Conservation (phyloP, 75 land plant species). For the Picea glauca region DNA sequence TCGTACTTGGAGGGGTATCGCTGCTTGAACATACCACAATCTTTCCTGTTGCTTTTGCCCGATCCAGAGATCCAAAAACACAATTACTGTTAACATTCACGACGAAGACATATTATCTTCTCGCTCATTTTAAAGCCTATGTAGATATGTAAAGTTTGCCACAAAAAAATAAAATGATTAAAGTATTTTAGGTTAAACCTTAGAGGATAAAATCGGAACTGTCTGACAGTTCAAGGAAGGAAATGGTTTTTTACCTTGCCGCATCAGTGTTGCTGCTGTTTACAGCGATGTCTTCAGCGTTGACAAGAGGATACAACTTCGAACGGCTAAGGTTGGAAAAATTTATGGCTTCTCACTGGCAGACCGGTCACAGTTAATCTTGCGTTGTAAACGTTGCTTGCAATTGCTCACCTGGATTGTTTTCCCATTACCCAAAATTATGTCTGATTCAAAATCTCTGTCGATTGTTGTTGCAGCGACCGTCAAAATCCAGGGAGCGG, state of each 20-base stretch:
- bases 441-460: conserved; percentile 47
- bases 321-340: conserved; percentile 40
- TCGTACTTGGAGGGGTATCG: conserved; percentile 23
- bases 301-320: conserved; percentile 49
- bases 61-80: conserved; percentile 55
- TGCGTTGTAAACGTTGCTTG: not conserved
- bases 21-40: conserved; percentile 52
- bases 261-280: conserved; percentile 33
- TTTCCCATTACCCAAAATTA: conserved; percentile 45
- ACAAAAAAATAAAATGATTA: no score
- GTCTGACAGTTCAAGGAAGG: no score
- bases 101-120: not conserved
- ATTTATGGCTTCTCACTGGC: conserved; percentile 52
- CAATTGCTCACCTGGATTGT: conserved; percentile 36
- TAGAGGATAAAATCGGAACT: no score
- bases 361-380: no score
- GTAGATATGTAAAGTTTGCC: no score
- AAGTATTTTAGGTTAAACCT: not conserved
- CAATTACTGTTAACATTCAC: conserved; percentile 43
- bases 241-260: conserved; percentile 45
- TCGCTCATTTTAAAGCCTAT: not conserved
- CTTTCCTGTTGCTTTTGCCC: conserved; percentile 49
- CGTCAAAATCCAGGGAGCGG: conserved; percentile 77
- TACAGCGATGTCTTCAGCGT: conserved; percentile 42
- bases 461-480: conserved; percentile 77